A percentile compares a stretch with the other conserved stretches of the same genome.
Evolutionary conservation across 2,329 filamentous ascomycete genomes (phyloP).

Genomic region (Macrophomina tecta): DNA sequence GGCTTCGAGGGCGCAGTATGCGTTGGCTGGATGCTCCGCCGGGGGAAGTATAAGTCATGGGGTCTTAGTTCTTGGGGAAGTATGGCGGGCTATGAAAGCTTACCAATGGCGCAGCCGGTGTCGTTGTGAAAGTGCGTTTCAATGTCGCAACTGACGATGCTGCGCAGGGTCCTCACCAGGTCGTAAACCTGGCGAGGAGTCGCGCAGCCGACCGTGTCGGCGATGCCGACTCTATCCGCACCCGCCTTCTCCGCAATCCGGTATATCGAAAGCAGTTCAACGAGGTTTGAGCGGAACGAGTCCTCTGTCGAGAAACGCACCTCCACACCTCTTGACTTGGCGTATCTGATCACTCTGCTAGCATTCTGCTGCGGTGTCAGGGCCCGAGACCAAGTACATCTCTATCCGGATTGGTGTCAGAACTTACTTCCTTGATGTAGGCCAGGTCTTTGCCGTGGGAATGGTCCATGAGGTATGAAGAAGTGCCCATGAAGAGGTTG

Average conservation of each 20-base stretch:
- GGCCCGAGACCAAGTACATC: constrained; percentile 46
- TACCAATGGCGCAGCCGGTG: constrained; percentile 77
- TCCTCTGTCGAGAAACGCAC: constrained; percentile 84
- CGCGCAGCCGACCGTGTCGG: constrained; percentile 75
- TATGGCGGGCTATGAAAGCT: neutral
- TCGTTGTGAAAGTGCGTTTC: constrained; percentile 93
- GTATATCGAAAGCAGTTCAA: constrained; percentile 84
- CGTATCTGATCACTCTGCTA: constrained; percentile 84
- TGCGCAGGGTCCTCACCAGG: constrained; percentile 80
- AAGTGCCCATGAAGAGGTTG: constrained; percentile 84
- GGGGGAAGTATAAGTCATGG: neutral
- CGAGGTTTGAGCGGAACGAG: constrained; percentile 84
- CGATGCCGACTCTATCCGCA: constrained; percentile 86
- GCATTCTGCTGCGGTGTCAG: constrained; percentile 47
- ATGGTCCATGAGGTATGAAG: constrained; percentile 80
- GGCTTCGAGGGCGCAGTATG: constrained; percentile 83
- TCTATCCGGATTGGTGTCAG: constrained; percentile 51
- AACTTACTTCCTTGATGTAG: constrained; percentile 63
- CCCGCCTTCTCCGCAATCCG: constrained; percentile 83
- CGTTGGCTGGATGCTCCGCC: constrained; percentile 65
- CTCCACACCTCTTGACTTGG: constrained; percentile 82
- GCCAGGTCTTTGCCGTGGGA: constrained; percentile 90
- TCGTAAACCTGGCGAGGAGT: constrained; percentile 91
- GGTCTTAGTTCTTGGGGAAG: too few relatives aligned
- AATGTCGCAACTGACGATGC: constrained; percentile 78